Evolutionary conservation across 441 rosid species (phyloP).

Genomic region (Euphorbia celastroides): DNA sequence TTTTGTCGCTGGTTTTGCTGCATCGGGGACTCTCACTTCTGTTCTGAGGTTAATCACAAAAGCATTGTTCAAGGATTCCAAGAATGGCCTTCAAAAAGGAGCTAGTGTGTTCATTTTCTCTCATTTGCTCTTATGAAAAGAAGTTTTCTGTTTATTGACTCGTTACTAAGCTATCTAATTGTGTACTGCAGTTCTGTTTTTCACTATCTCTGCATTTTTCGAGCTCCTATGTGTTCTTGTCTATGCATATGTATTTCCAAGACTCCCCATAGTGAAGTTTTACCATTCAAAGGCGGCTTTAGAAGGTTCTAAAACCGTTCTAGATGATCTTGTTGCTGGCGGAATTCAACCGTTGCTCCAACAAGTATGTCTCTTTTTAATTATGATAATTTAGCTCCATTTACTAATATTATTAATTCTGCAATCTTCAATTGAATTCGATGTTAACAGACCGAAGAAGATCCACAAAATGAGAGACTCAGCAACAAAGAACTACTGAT

Average conservation of each 20-base stretch:
- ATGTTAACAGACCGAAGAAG: slow-evolving; percentile 19
- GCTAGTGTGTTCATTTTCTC: slow-evolving; percentile 41
- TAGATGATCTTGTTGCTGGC: slow-evolving; percentile 67
- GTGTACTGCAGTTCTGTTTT: slow-evolving; percentile 46
- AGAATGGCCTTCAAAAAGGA: slow-evolving; percentile 68
- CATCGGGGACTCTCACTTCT: slow-evolving; percentile 65
- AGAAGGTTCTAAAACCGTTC: slow-evolving; percentile 69
- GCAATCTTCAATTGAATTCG: not conserved
- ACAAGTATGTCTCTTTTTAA: slow-evolving; percentile 18
- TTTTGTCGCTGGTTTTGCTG: slow-evolving; percentile 53
- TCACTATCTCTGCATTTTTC: slow-evolving; percentile 40
- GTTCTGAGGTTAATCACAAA: slow-evolving; percentile 59
- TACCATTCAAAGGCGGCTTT: slow-evolving; percentile 59
- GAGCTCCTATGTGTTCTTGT: slow-evolving; percentile 55
- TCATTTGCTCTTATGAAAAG: too few species aligned
- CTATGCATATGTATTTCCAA: slow-evolving; percentile 50
- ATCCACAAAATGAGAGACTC: slow-evolving; percentile 28
- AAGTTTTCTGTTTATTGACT: too few species aligned
- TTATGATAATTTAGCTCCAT: not conserved
- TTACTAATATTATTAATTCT: not conserved
- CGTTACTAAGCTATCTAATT: not conserved
- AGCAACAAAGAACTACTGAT: slow-evolving; percentile 37
- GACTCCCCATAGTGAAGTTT: slow-evolving; percentile 52
- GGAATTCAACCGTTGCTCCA: slow-evolving; percentile 33
- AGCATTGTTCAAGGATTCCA: slow-evolving; percentile 56